A percentile compares a stretch with the other conserved stretches of the same genome.
Evolutionary conservation across 768 basidiomycete genomes (phyloP).

Genomic region (Lentinula guzmanii): DNA sequence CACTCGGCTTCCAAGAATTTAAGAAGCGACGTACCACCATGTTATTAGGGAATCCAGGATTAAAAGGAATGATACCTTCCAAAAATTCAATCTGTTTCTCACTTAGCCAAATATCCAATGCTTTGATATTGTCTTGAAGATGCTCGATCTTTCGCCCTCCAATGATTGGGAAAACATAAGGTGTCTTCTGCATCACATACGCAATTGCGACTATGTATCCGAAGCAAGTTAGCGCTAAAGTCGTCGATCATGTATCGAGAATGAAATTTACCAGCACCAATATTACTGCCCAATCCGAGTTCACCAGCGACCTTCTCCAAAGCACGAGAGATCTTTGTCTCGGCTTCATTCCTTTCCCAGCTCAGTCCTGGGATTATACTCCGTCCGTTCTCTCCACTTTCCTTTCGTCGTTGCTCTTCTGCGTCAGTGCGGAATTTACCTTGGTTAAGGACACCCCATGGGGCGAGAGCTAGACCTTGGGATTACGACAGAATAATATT

Average conservation of each 20-base stretch:
- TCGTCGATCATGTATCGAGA: too few species aligned
- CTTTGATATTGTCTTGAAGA: constrained; percentile 25
- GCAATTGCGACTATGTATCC: constrained; percentile 11
- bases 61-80: constrained; percentile 20
- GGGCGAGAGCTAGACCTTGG: constrained; percentile 28
- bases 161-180: constrained; percentile 18
- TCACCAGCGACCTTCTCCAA: constrained; percentile 34
- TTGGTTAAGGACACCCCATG: constrained; percentile 26
- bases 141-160: constrained; percentile 17
- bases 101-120: constrained; percentile 29
- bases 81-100: constrained; percentile 28
- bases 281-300: constrained; percentile 25
- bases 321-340: constrained; percentile 24
- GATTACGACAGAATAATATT: not conserved
- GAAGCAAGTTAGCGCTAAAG: not conserved
- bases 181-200: constrained; percentile 22
- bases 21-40: not conserved
- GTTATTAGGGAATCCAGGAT: constrained; percentile 1
- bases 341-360: constrained; percentile 29
- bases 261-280: constrained; percentile 10
- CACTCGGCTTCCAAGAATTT: not conserved
- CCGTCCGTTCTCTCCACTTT: constrained; percentile 33
- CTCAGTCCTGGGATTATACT: not conserved
- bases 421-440: constrained; percentile 22
- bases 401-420: constrained; percentile 19